Evolutionary conservation across 805 yeast genomes (phyloP), one percentile per base, ranked within the genome.

Genomic region (Ogataea chonburiensis): DNA sequence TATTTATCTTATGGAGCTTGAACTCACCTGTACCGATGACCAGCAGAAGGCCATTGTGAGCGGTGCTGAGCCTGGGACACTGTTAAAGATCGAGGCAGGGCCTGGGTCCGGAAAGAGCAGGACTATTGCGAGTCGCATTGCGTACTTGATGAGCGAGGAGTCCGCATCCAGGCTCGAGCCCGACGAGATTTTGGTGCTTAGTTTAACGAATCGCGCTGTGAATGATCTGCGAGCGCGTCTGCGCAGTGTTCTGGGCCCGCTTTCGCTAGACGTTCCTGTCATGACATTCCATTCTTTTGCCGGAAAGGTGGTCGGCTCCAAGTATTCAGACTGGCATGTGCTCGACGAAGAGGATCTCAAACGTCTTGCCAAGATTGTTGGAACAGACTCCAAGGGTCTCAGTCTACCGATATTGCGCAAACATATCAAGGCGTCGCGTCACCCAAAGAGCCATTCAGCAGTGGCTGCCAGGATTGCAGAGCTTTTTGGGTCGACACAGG

Each of bases 51-150:
- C 77, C 5, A 71, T 79, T 7, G 50, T 57, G 1, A 56, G 58
- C 38, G 73, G 77, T 1, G 28, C 41, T 5, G 52, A 41, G 5
- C 61, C 65, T 6, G 54, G 62, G 12, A 58, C 66, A 6, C 58
- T 79, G 0, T 55, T 82, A 5, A 66, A 73, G 23, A 65, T 82
- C 2, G 61, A 68, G 7, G 84, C 88, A 0, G 87, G 87, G 0
- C 87, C 89, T 0, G 88, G 89, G 4, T 72, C 84, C 7, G 89
- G 91, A 2, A 82, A 82, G 50, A 80, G 88, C 0, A 61, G 64
- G 21, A 80, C 87, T 0, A 47, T 82, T 19, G 70, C 76, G 4
- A 63, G 69, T 19, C 65, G 84, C 41, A 65, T 82, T 0, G 72
- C 72, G 2, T 63, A 70, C 40, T 44, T 79, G 43, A 49, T 81